Percentiles rank a stretch among this genome's conserved stretches.
Conservation (phyloP, 371 early-diverging fungal species). For the Haplosporangium sp. region DNA sequence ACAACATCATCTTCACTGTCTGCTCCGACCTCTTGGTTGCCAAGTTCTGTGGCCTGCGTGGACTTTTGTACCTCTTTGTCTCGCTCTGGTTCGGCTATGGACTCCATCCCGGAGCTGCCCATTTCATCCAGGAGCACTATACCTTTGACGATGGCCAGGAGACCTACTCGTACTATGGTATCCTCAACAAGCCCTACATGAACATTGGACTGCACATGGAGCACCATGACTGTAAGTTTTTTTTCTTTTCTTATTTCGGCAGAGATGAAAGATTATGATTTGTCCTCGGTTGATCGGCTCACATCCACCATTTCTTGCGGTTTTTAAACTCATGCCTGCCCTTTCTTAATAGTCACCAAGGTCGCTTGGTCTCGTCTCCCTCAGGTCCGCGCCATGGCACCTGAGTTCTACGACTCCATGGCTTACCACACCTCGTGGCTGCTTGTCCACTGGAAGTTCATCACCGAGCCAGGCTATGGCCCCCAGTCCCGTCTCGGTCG, state of each 20-base stretch:
- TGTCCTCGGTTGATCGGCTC: conserved; percentile 12
- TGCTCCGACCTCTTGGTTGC: conserved; percentile 68
- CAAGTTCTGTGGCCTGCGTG: conserved; percentile 72
- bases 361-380: conserved; percentile 95
- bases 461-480: conserved; percentile 75
- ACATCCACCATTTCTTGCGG: not conserved
- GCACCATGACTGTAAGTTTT: conserved; percentile 92
- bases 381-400: conserved; percentile 79
- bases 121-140: conserved; percentile 98
- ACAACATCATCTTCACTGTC: conserved; percentile 80
- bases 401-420: conserved; percentile 91
- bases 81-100: conserved; percentile 92
- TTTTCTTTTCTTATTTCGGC: conserved; percentile 4
- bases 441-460: conserved; percentile 85
- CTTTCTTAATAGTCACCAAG: conserved; percentile 53
- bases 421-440: conserved; percentile 92
- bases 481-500: conserved; percentile 89
- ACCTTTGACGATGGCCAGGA: conserved; percentile 96
- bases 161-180: conserved; percentile 97
- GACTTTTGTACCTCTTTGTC: conserved; percentile 78
- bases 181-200: conserved; percentile 84
- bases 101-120: conserved; percentile 96
- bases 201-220: conserved; percentile 97
- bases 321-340: not conserved
- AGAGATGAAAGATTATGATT: conserved; percentile 12